phyloP scores from a whole-genome alignment of 2,329 filamentous ascomycete genomes.

The Mariannaea elegans region DNA sequence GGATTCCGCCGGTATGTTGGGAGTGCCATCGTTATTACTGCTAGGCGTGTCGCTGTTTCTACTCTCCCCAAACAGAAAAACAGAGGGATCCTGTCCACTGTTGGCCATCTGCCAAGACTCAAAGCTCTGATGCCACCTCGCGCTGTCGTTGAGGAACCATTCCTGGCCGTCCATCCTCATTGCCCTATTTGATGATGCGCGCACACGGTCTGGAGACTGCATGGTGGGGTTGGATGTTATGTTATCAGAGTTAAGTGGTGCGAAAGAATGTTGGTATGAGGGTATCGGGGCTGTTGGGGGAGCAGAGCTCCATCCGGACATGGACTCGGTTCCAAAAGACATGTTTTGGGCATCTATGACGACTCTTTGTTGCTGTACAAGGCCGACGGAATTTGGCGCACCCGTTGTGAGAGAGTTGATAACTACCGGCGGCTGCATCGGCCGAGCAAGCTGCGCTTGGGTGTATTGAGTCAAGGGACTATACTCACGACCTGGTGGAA shows the following conservation, averaged over 20 bases:
- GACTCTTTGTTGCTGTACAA: slow-evolving; percentile 30
- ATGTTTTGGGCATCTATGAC: slow-evolving; percentile 33
- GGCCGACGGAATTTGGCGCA: slow-evolving; percentile 17
- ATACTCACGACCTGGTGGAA: slow-evolving; percentile 42
- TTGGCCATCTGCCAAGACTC: slow-evolving; percentile 58
- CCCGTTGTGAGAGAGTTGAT: slow-evolving; percentile 26
- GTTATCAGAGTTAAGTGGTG: slow-evolving; percentile 26
- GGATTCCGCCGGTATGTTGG: slow-evolving; percentile 29
- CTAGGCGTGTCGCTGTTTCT: slow-evolving; percentile 31
- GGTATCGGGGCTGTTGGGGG: slow-evolving; percentile 31
- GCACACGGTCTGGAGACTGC: slow-evolving; percentile 32
- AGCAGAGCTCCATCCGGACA: slow-evolving; percentile 39
- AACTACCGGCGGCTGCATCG: slow-evolving; percentile 31
- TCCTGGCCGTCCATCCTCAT: slow-evolving; percentile 60
- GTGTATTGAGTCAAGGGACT: slow-evolving; percentile 47
- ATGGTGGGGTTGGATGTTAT: slow-evolving; percentile 25
- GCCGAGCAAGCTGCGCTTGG: slow-evolving; percentile 38
- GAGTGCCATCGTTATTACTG: slow-evolving; percentile 26
- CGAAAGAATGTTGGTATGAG: slow-evolving; percentile 34
- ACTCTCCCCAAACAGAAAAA: slow-evolving; percentile 43
- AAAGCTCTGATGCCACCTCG: slow-evolving; percentile 67
- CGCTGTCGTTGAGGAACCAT: slow-evolving; percentile 66
- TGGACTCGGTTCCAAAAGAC: slow-evolving; percentile 34
- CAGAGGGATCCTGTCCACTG: slow-evolving; percentile 34
- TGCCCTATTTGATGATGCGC: slow-evolving; percentile 29